Evolutionary conservation across 768 basidiomycete genomes (phyloP).

Genomic region (Leccinellum rugosiceps): DNA sequence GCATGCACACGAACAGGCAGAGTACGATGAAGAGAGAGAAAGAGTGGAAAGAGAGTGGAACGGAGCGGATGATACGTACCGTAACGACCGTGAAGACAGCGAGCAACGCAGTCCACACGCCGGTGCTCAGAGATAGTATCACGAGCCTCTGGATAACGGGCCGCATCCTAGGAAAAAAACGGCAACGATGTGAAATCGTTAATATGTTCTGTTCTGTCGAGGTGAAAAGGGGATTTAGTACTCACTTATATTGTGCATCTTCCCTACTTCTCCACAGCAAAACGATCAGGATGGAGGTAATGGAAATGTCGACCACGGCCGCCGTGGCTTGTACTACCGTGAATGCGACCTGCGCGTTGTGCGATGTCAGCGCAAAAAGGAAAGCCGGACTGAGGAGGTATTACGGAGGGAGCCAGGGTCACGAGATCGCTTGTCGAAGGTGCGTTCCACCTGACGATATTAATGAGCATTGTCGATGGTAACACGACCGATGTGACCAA

Average conservation of each 20-base stretch:
- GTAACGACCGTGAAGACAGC: slow-evolving; percentile 11
- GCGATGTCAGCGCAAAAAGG: neutral
- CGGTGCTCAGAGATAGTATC: slow-evolving; percentile 14
- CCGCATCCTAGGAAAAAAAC: slow-evolving; percentile 13
- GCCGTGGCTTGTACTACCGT: slow-evolving; percentile 1
- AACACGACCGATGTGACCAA: neutral
- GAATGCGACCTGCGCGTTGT: slow-evolving; percentile 8
- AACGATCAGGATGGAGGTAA: slow-evolving; percentile 9
- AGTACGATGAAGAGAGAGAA: neutral
- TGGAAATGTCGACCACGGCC: slow-evolving; percentile 14
- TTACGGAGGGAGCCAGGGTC: slow-evolving; percentile 8
- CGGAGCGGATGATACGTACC: neutral
- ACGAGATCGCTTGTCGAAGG: slow-evolving; percentile 12
- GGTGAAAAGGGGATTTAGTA: neutral
- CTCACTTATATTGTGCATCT: slow-evolving; percentile 14
- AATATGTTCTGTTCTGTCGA: neutral
- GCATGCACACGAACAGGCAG: neutral
- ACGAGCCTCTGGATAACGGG: slow-evolving; percentile 12
- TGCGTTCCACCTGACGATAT: slow-evolving; percentile 5
- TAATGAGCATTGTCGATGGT: neutral
- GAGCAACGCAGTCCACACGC: slow-evolving; percentile 16
- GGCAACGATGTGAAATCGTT: neutral
- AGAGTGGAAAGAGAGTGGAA: neutral
- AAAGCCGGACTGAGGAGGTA: neutral
- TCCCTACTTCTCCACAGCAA: slow-evolving; percentile 15